Base-by-base conservation (phyloP, 805 yeast genomes). In the Tetrapisispora arboricola region DNA sequence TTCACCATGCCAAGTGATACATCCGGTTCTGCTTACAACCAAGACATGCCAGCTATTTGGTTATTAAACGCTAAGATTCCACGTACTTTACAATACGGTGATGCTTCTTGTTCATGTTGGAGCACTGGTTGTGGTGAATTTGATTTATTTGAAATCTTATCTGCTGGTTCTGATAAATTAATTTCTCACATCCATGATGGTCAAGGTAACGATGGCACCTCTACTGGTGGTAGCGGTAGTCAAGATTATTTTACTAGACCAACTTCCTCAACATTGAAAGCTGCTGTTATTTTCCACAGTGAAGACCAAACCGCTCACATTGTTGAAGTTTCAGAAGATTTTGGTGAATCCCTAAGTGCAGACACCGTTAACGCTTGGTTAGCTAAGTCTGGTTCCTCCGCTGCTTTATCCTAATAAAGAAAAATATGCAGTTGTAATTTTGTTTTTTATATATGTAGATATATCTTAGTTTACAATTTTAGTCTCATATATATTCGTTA, bases 31-130 rank as follows among this genome's bases (percentile, higher is more conserved):
- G 52, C 45, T 18, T 55, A 57, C 42, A 87, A 88, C 72, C 72
- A 73, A 57, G 96, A 92, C 65, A 90, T 92, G 97, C 98, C 98
- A 51, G 97, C 98, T 47, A 75, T 88, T 54, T 88, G 97, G 97
- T 70, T 88, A 64, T 76, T 88, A 63, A 88, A 88, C 64, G 95
- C 95, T 47, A 84, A 84, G 72, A 80, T 88, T 59, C 96, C 98
- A 67, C 85, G 98, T 74, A 88, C 96, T 51, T 67, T 80, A 57
- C 97, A 92, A 70, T 92, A 92, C 67, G 96, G 96, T 63, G 69
- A 70, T 45, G 61, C 79, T 20, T 61, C 74, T 17, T 92, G 97
- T 72, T 86, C 96, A 28, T 92, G 98, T 75, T 92, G 98, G 98
- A 55, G 75, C 40, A 73, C 94, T 41, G 97, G 97, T 47, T 92